Base-by-base conservation (phyloP, 805 yeast genomes). In the Cyberlindnera subsufficiens region DNA sequence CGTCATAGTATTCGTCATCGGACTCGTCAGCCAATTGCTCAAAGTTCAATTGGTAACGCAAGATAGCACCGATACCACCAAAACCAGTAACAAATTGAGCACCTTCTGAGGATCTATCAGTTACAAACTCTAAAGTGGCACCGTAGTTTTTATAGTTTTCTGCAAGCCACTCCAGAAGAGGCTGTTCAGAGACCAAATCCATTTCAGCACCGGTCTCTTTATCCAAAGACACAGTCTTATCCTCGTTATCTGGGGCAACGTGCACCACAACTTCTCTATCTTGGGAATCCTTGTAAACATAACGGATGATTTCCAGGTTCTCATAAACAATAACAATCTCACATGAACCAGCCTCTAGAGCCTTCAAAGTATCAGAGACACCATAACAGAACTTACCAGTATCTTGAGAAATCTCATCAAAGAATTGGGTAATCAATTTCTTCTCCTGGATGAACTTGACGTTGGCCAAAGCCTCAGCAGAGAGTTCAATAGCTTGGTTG, bases 361-460 rank as follows among this genome's bases (percentile, higher is more conserved):
- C 99, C 69, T 93, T 93, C 55, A 93, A 68, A 11, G 99, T 93
- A 65, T 93, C 99, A 41, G 86, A 96, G 53, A 91, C 85, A 73
- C 98, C 96, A 64, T 90, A 93, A 74, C 99, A 93, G 80, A 83
- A 91, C 64, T 87, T 86, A 55, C 99, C 99, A 32, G 96, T 78
- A 66, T 93, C 99, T 68, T 86, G 96, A 40, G 97, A 86, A 53
- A 93, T 93, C 72, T 93, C 98, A 65, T 93, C 99, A 63, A 93
- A 93, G 73, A 91, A 93, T 56, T 73, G 77, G 49, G 86, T 85
- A 63, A 93, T 82, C 58, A 93, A 78, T 72, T 91, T 91, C 86
- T 93, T 93, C 67, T 93, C 99, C 72, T 93, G 99, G 48, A 93
- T 91, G 64, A 93, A 93, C 67, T 93, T 93, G 55, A 93, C 99